Conservation (phyloP, 164 flowering plant genomes). For the grape (Vitis vinifera) region DNA sequence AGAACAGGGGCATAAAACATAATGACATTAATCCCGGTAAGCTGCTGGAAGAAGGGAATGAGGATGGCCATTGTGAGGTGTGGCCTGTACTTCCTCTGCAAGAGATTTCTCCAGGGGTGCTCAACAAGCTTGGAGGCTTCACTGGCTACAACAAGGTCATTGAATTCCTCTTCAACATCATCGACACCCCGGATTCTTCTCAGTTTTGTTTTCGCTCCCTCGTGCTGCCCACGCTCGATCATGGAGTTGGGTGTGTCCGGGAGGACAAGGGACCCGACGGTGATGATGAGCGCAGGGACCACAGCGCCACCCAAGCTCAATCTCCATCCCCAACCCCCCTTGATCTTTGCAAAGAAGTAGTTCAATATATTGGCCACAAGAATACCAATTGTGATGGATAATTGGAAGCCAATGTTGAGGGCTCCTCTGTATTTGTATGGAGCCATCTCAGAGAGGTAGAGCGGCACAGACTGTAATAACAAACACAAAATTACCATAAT, state of each 20-base stretch:
- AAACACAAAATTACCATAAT: not conserved
- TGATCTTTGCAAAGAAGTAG: slow-evolving; percentile 62
- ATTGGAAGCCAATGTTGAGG: slow-evolving; percentile 74
- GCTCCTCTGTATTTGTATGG: slow-evolving; percentile 76
- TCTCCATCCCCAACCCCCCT: slow-evolving; percentile 83
- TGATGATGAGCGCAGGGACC: slow-evolving; percentile 73
- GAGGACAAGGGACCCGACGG: slow-evolving; percentile 57
- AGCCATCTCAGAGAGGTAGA: slow-evolving; percentile 86
- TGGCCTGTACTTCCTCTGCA: slow-evolving; percentile 61
- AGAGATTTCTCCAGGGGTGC: slow-evolving; percentile 67
- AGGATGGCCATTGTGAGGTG: slow-evolving; percentile 65
- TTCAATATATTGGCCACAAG: slow-evolving; percentile 66
- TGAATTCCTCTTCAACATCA: slow-evolving; percentile 60
- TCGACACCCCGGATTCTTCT: slow-evolving; percentile 50
- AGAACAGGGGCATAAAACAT: slow-evolving; percentile 84
- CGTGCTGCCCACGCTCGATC: slow-evolving; percentile 58
- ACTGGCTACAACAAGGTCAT: slow-evolving; percentile 67
- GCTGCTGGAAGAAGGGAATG: slow-evolving; percentile 77
- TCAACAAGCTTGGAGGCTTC: slow-evolving; percentile 56
- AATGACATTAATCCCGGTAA: slow-evolving; percentile 82
- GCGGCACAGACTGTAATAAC: slow-evolving; percentile 58
- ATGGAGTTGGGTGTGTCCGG: slow-evolving; percentile 88
- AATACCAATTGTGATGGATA: slow-evolving; percentile 75
- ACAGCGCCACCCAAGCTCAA: slow-evolving; percentile 63
- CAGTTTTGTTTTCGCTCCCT: slow-evolving; percentile 45